phyloP scores from a whole-genome alignment of 2,329 filamentous ascomycete species.

The Stagonosporopsis cucurbitacearum region DNA sequence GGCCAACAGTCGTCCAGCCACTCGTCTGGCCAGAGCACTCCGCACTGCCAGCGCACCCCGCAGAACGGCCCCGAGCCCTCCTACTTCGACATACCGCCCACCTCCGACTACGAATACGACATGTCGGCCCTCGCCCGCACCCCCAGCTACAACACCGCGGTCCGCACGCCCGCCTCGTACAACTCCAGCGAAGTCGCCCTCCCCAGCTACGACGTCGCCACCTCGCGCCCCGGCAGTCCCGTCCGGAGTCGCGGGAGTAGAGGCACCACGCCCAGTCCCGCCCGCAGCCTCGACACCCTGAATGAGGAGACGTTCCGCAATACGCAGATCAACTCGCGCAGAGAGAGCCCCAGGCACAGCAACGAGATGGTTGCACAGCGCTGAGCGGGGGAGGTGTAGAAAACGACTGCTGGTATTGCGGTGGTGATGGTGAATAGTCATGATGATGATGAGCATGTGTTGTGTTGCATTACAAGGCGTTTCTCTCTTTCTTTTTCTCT shows the following conservation, averaged over 20 bases:
- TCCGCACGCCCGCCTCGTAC: slow-evolving; percentile 51
- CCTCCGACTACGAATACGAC: slow-evolving; percentile 50
- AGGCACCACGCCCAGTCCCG: slow-evolving; percentile 43
- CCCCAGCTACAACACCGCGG: slow-evolving; percentile 59
- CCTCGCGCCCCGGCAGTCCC: slow-evolving; percentile 52
- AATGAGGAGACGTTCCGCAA: slow-evolving; percentile 48
- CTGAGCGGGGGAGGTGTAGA: not conserved
- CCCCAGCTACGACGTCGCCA: slow-evolving; percentile 56
- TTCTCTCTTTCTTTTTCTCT: too few species aligned
- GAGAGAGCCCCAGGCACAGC: slow-evolving; percentile 35
- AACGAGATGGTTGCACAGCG: slow-evolving; percentile 21
- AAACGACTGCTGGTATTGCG: not conserved
- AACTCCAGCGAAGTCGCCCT: slow-evolving; percentile 50
- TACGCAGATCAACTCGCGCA: slow-evolving; percentile 42
- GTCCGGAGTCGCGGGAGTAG: slow-evolving; percentile 38
- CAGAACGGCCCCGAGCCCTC: slow-evolving; percentile 35
- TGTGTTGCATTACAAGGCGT: too few species aligned
- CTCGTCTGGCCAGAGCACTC: slow-evolving; percentile 47
- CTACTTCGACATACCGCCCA: slow-evolving; percentile 32
- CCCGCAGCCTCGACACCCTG: slow-evolving; percentile 43
- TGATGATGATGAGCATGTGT: too few species aligned
- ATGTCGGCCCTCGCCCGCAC: slow-evolving; percentile 57
- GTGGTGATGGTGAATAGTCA: too few species aligned
- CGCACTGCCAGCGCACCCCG: slow-evolving; percentile 29
- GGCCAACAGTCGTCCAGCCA: slow-evolving; percentile 35